A percentile compares a stretch with the other conserved stretches of the same genome.
Evolutionary conservation across 345 rosid species (phyloP).

Genomic region (Eucalyptus tenuipes): DNA sequence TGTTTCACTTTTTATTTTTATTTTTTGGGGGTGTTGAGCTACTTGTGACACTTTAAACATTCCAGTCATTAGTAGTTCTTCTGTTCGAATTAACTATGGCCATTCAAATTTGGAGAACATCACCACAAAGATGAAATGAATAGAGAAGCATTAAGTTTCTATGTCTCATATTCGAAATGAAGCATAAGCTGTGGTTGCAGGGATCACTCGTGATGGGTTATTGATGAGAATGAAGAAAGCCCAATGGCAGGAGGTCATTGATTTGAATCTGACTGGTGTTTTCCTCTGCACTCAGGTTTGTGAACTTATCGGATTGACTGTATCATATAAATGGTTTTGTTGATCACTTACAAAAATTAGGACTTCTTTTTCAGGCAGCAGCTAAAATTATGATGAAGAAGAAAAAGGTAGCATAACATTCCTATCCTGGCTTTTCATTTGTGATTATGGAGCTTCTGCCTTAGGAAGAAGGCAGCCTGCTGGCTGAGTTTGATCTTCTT

Average conservation of each 20-base stretch:
- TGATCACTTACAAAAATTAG: slow-evolving; percentile 1
- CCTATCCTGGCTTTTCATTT: not conserved
- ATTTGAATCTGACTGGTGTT: slow-evolving; percentile 89
- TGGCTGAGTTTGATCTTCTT: not conserved
- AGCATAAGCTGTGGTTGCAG: slow-evolving; percentile 21
- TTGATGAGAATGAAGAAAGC: slow-evolving; percentile 85
- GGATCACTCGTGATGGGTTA: slow-evolving; percentile 81
- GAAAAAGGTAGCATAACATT: slow-evolving; percentile 37
- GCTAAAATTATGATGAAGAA: slow-evolving; percentile 94
- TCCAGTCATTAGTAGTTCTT: not conserved
- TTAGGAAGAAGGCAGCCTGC: not conserved
- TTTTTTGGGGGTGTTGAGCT: not conserved
- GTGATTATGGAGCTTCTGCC: not conserved
- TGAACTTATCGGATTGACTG: not conserved
- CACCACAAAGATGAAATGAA: not conserved
- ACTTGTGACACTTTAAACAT: not conserved
- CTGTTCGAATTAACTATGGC: not conserved
- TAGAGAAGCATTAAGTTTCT: not conserved
- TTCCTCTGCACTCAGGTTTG: slow-evolving; percentile 90
- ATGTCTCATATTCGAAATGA: not conserved
- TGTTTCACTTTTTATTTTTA: not conserved
- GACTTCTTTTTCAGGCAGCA: slow-evolving; percentile 62
- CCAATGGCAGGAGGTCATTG: slow-evolving; percentile 95
- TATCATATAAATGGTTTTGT: not conserved
- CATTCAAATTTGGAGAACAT: not conserved